phyloP scores from a whole-genome alignment of 139 green algal genomes.

The Auxenochlorella pyrenoidosa region DNA sequence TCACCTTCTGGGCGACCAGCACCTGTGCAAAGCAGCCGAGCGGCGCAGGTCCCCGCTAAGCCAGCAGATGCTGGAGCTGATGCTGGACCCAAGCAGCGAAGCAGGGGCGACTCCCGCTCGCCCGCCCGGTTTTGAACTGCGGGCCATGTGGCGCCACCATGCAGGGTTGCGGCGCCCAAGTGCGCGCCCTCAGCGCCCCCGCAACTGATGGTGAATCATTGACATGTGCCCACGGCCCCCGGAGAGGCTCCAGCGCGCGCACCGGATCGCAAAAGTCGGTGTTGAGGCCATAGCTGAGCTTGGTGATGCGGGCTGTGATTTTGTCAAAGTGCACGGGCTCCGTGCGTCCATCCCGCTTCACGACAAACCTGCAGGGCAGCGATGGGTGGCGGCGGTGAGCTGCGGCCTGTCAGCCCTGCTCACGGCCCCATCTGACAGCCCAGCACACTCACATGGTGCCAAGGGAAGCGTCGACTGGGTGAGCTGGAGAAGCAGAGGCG shows the following conservation, averaged over 20 bases:
- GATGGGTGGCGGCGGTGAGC: neutral
- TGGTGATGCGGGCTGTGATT: conserved; percentile 97
- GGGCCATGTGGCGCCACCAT: neutral
- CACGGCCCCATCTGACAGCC: neutral
- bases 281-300: conserved; percentile 97
- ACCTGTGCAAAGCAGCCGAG: conserved; percentile 68
- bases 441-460: too few species aligned
- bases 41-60: neutral
- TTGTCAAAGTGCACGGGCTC: conserved; percentile 98
- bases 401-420: too few species aligned
- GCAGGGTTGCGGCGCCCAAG: neutral
- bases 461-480: too few species aligned
- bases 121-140: neutral
- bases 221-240: too few species aligned
- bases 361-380: conserved; percentile 70
- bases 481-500: too few species aligned
- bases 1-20: conserved; percentile 98
- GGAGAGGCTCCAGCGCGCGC: neutral
- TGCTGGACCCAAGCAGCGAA: neutral
- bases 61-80: neutral
- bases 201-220: too few species aligned
- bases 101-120: neutral
- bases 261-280: conserved; percentile 96
- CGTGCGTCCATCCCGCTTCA: conserved; percentile 91
- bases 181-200: too few species aligned